A percentile compares a stretch with the other conserved stretches of the same genome.
phyloP scores from a whole-genome alignment of 2,329 filamentous ascomycete species.

The Tolypocladium ovalisporum region DNA sequence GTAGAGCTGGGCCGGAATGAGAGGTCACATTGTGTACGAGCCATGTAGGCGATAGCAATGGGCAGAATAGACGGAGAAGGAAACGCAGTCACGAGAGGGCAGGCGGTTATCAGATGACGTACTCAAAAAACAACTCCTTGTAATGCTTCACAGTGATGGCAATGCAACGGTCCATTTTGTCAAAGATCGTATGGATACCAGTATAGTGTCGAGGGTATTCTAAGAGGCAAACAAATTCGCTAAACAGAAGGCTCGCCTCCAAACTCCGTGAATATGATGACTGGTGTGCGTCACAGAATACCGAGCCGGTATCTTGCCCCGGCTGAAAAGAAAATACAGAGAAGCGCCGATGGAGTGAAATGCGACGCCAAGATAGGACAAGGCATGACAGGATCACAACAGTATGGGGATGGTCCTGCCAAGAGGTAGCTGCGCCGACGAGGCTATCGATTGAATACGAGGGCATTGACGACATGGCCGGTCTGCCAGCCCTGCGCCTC shows the following conservation, averaged over 20 bases:
- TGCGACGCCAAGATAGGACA: neutral
- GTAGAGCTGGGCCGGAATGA: neutral
- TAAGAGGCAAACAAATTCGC: neutral
- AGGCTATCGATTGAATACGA: slow-evolving; percentile 47
- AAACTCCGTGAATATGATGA: neutral
- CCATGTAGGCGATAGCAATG: neutral
- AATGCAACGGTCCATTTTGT: neutral
- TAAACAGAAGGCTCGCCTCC: neutral
- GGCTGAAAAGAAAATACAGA: neutral
- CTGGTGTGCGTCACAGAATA: neutral
- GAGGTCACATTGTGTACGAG: neutral
- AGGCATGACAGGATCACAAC: neutral
- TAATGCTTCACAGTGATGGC: neutral
- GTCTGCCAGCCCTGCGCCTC: slow-evolving; percentile 63
- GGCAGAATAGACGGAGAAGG: neutral
- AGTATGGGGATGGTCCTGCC: neutral
- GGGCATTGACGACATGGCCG: slow-evolving; percentile 66
- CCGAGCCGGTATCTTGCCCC: neutral
- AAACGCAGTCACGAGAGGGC: neutral
- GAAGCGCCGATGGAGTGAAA: neutral
- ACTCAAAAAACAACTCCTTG: neutral
- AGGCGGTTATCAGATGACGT: neutral
- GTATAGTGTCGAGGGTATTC: neutral
- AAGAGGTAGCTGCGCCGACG: neutral
- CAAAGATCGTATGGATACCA: neutral